phyloP scores from a whole-genome alignment of 2,329 filamentous ascomycete species.

The Beauveria australis region DNA sequence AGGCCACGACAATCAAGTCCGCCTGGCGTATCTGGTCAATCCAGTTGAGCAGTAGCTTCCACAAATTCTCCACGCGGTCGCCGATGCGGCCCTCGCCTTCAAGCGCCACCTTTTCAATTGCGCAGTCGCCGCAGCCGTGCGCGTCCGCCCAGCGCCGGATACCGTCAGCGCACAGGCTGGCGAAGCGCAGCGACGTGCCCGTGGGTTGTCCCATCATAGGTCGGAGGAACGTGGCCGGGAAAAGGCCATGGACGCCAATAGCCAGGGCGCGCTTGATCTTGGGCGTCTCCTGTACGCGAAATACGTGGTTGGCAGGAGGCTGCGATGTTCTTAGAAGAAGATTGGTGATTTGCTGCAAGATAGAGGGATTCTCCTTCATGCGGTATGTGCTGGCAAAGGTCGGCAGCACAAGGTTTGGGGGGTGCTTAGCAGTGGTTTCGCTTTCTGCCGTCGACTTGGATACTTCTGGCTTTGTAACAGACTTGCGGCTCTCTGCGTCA shows the following conservation, averaged over 20 bases:
- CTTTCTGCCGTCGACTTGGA: conserved; percentile 31
- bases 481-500: conserved; percentile 13
- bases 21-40: conserved; percentile 81
- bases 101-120: conserved; percentile 88
- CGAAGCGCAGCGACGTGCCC: conserved; percentile 89
- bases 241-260: conserved; percentile 91
- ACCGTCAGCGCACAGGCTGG: conserved; percentile 74
- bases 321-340: conserved; percentile 49
- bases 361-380: conserved; percentile 58
- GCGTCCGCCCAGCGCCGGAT: conserved; percentile 75
- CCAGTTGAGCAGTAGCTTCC: conserved; percentile 93
- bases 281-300: conserved; percentile 57
- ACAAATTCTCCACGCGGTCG: conserved; percentile 83
- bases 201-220: conserved; percentile 90
- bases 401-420: conserved; percentile 60
- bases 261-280: conserved; percentile 79
- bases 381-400: conserved; percentile 62
- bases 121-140: conserved; percentile 63
- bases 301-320: conserved; percentile 60
- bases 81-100: conserved; percentile 91
- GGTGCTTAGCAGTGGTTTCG: conserved; percentile 33
- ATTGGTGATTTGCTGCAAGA: conserved; percentile 57
- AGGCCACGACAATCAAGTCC: conserved; percentile 86
- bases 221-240: conserved; percentile 80
- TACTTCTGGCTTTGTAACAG: conserved; percentile 15